Base-by-base conservation (phyloP, 768 basidiomycete species). In the Cubamyces sp. region DNA sequence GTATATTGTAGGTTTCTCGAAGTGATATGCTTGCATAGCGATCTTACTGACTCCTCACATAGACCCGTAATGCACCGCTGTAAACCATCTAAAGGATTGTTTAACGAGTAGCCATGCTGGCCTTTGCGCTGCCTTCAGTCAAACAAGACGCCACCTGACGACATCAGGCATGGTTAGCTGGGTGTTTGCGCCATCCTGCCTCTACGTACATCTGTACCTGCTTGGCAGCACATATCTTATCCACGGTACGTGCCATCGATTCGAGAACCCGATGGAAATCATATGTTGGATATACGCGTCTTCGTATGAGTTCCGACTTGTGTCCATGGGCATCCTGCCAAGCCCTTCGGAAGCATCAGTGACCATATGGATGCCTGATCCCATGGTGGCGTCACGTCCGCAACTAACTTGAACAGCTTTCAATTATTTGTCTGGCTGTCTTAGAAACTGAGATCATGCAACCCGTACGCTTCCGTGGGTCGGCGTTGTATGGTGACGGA, bases 311-410 rank as follows among this genome's bases (percentile, higher is more conserved):
- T 43, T 19, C 5, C 42, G 12, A 43, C 42, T 16, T 14, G 45
- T 30, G 18, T 26, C 30, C 28, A 19, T 11, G n/a, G 45, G 39
- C 43, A 45, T 47, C 45, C 8, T 26, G 56, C 56, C 56, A 57
- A 57, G 56, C 56, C 37, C n/a, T 57, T 41, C 11, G 25, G 46
- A 49, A 57, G 56, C 54, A 23, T 9, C 28, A 21, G 26, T 30
- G 7, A 37, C 47, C 56, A 34, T 39, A 26, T 57, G 56, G 37
- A n/a, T 3, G 19, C 9, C 34, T 49, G 46, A 56, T 56, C 41
- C 26, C 30, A 37, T 46, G 26, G 37, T 55, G 15, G 26, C 43
- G 34, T 34, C 34, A 34, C 34, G 34, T 11, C 4, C 34, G 34
- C 34, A 5, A 34, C 5, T 34, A 34, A 5, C 34, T 7, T 11